Conservation (phyloP, 2,329 filamentous ascomycete species). For the Penicillium brevicompactum region DNA sequence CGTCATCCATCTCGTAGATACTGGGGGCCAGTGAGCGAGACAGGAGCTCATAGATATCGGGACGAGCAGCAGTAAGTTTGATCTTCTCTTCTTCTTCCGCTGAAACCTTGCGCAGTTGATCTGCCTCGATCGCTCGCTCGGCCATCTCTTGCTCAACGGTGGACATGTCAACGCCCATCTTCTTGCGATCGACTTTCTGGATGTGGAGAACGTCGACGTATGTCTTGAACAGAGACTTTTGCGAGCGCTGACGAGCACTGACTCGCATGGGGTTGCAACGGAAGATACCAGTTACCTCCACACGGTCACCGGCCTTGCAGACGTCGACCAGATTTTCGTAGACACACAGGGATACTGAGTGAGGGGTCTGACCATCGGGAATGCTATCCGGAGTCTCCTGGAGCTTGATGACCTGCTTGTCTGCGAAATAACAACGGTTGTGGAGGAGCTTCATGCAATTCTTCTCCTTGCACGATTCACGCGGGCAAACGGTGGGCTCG, state of each 20-base stretch:
- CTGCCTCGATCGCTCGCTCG: constrained; percentile 68
- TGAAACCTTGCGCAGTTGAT: constrained; percentile 80
- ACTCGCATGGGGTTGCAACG: constrained; percentile 90
- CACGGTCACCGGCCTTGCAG: constrained; percentile 95
- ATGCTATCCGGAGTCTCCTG: constrained; percentile 96
- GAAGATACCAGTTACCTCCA: constrained; percentile 96
- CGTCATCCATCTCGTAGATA: constrained; percentile 96
- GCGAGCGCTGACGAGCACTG: constrained; percentile 86
- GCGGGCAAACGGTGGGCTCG: constrained; percentile 87
- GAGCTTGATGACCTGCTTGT: constrained; percentile 98
- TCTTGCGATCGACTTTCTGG: constrained; percentile 93
- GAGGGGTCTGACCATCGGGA: constrained; percentile 92
- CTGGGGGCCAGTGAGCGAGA: constrained; percentile 89
- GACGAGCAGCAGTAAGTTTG: constrained; percentile 72
- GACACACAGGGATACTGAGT: constrained; percentile 92
- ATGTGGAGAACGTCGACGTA: constrained; percentile 95
- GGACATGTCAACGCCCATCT: constrained; percentile 85
- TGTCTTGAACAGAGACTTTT: constrained; percentile 97
- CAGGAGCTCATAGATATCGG: constrained; percentile 91
- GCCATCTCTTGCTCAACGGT: constrained; percentile 84
- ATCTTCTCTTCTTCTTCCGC: constrained; percentile 91
- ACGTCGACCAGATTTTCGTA: constrained; percentile 98
- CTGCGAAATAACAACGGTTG: constrained; percentile 90
- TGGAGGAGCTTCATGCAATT: constrained; percentile 99
- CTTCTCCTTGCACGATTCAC: constrained; percentile 74